Base-by-base conservation (phyloP, 75 land plant genomes). In the Cryptomeria japonica region DNA sequence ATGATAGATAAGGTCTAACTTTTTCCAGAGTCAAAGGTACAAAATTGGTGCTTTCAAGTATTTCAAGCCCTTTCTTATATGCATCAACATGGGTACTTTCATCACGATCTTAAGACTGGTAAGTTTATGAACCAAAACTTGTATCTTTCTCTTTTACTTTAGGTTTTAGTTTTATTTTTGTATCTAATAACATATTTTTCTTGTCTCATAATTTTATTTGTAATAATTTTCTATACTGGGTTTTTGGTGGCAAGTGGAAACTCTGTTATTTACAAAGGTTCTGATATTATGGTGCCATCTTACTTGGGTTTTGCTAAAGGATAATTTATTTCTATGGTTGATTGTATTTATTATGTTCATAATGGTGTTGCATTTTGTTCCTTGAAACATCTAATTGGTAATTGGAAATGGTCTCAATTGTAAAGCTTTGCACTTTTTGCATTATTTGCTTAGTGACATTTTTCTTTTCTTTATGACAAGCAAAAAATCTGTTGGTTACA, bases 401-500 rank as follows among this genome's bases (percentile, higher is more conserved):
- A 25, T 64, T 64, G 70, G 70, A 9, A 1, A 64, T 58, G 64
- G 64, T 5, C 25, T 58, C 19, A 19, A 28, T 36, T 49, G 14
- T 32, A 34, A 28, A 22, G 47, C 10, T 42, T 84, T 49, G 37
- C n/a, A 28, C 10, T 79, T 37, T 38, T n/a, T 7, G 82, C 41
- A 15, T 49, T 47, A 28, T 83, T 47, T 84, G 49, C 85, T 51
- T 2, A 84, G 51, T 32, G 3, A 34, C 64, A 85, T 18, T 85
- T n/a, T 79, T 87, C 36, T 85, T 79, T 87, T 44, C 38, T 38
- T 80, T 13, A 31, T 70, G 80, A 37, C 85, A 86, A 72, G 34
- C 92, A 98, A 97, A 98, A 89, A 98, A 98, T 87, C 90, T 98
- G 73, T 86, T 98, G 87, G 94, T 95, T 39, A 89, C 99, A n/a